Conservation (phyloP, 2,329 filamentous ascomycete species). For the Phialophora expanda region DNA sequence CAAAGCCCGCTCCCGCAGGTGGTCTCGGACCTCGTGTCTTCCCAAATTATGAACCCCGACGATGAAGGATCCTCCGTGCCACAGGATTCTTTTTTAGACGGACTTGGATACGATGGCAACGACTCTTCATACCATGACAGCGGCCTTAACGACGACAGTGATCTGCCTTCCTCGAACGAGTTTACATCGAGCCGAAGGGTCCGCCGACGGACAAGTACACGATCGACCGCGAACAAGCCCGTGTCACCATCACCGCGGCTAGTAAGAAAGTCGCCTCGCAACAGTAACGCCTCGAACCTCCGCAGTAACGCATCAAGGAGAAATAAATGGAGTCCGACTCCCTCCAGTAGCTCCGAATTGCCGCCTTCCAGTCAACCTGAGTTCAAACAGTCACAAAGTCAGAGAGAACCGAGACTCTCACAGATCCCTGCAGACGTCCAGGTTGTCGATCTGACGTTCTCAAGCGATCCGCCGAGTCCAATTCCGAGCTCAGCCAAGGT, state of each 20-base stretch:
- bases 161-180: slow-evolving; percentile 34
- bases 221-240: slow-evolving; percentile 13
- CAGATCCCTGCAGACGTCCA: slow-evolving; percentile 38
- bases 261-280: slow-evolving; percentile 23
- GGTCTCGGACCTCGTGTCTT: slow-evolving; percentile 4
- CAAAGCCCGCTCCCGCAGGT: background rate
- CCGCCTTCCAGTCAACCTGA: slow-evolving; percentile 30
- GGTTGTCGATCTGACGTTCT: slow-evolving; percentile 48
- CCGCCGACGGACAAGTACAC: slow-evolving; percentile 6
- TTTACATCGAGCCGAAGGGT: slow-evolving; percentile 32
- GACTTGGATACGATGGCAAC: slow-evolving; percentile 34
- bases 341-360: slow-evolving; percentile 21
- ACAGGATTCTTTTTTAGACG: slow-evolving; percentile 33
- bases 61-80: slow-evolving; percentile 11
- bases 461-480: slow-evolving; percentile 42
- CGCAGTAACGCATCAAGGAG: slow-evolving; percentile 5
- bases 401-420: slow-evolving; percentile 23
- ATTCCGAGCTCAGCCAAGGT: slow-evolving; percentile 22
- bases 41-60: background rate
- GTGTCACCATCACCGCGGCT: slow-evolving; percentile 1
- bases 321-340: slow-evolving; percentile 8
- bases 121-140: slow-evolving; percentile 35
- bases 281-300: background rate
- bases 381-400: slow-evolving; percentile 34
- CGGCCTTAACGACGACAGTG: slow-evolving; percentile 29